Evolutionary conservation across 371 early-diverging fungal genomes (phyloP).

Genomic region (Funneliformis caledonium): DNA sequence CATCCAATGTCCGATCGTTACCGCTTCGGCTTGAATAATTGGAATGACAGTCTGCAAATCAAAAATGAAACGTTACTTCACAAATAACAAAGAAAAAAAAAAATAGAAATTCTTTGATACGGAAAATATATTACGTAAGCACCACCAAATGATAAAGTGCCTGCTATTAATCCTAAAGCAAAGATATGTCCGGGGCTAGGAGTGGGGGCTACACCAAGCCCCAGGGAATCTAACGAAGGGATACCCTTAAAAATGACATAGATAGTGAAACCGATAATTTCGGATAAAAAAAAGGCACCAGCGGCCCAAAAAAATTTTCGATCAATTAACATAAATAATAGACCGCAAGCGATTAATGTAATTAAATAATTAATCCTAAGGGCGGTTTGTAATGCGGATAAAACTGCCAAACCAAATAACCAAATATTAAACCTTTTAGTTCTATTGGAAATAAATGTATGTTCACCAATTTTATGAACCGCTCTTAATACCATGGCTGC

Average conservation of each 20-base stretch:
- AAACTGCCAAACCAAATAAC: slow-evolving; percentile 48
- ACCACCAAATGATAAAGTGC: slow-evolving; percentile 53
- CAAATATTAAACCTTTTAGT: slow-evolving; percentile 47
- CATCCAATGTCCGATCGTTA: slow-evolving; percentile 52
- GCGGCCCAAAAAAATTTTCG: slow-evolving; percentile 40
- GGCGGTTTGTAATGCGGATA: slow-evolving; percentile 49
- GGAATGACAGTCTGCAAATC: slow-evolving; percentile 48
- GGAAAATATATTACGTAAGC: slow-evolving; percentile 44
- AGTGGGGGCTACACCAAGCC: slow-evolving; percentile 45
- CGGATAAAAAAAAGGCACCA: slow-evolving; percentile 27
- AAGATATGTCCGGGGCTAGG: slow-evolving; percentile 48
- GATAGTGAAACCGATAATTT: slow-evolving; percentile 43
- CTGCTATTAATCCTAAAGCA: slow-evolving; percentile 50
- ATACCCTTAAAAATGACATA: slow-evolving; percentile 49
- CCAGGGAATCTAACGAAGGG: slow-evolving; percentile 39
- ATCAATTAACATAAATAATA: slow-evolving; percentile 43
- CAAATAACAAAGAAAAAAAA: background rate
- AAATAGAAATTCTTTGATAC: background rate
- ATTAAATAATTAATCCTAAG: slow-evolving; percentile 52
- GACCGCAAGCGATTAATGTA: slow-evolving; percentile 50
- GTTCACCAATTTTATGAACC: slow-evolving; percentile 49
- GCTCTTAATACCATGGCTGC: slow-evolving; percentile 53
- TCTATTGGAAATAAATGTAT: slow-evolving; percentile 47
- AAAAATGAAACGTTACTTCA: too few relatives aligned
- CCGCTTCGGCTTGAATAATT: slow-evolving; percentile 54